Evolutionary conservation across 495 filamentous ascomycete genomes (phyloP), one percentile per base, ranked within the genome.

Genomic region (Talaromyces trachyspermus): DNA sequence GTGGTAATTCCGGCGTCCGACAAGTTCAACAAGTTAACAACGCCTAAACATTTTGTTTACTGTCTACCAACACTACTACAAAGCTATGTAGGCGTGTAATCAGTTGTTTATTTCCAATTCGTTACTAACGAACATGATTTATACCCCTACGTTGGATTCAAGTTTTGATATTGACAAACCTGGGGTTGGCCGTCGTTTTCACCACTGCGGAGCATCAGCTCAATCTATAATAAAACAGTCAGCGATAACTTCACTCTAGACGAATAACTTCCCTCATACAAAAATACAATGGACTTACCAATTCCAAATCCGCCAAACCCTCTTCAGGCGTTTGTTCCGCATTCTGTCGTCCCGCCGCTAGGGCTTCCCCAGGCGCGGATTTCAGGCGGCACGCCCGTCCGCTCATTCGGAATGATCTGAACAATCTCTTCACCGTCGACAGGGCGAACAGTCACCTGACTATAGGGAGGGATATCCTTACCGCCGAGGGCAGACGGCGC

Each of bases 281-380:
- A 23, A n/a, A 1, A 30, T 36, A 17, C 0, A 27, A 10, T 18
- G 1, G 29, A 53, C 48, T 39, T 39, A 58, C 53, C 47, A 86
- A 54, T 58, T 81, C 74, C 44, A 87, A 57, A 67, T 86, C 83
- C n/a, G 58, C 70, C 49, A 84, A 60, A 9, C 76, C 83, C 52
- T 80, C 60, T 53, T 83, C 79, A 0, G 79, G 80, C 1, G 60
- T 60, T 59, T 84, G 80, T 37, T 61, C 60, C 1, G 63, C 54
- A 57, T 84, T 70, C n/a, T 60, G 41, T 43, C 62, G 65, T 18
- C 78, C 78, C 18, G 51, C 59, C 4, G 59, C 49, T 12, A 86
- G 45, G 8, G 67, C 64, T 60, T 1, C 72, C 83, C 80, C 81
- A 86, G 4, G 69, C 78, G 32, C 63, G 56, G 4, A 86, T 68